phyloP scores from a whole-genome alignment of 352 stramenopile species.

The Globisporangium barbulae region DNA sequence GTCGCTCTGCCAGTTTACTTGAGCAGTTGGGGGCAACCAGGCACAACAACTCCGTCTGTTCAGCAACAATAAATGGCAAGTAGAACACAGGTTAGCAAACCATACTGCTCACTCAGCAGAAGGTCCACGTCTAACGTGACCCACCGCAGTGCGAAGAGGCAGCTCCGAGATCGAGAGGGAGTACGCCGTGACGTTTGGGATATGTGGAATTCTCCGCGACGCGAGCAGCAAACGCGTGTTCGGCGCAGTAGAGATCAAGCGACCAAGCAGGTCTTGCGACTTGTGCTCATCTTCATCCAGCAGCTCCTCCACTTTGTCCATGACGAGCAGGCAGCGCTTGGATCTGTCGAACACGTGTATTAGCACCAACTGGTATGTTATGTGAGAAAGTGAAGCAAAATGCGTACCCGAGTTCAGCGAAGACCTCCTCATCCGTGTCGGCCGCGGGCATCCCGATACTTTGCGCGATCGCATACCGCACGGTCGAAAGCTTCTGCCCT shows the following conservation, averaged over 20 bases:
- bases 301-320: conserved; percentile 81
- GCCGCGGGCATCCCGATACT: conserved; percentile 72
- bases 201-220: conserved; percentile 67
- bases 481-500: conserved; percentile 73
- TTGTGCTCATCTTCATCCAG: conserved; percentile 77
- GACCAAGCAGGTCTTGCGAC: conserved; percentile 59
- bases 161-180: conserved; percentile 75
- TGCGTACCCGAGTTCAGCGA: conserved; percentile 56
- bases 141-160: conserved; percentile 63
- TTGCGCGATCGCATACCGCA: conserved; percentile 79
- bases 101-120: not conserved
- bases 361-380: not conserved
- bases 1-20: conserved; percentile 47
- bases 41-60: conserved; percentile 64
- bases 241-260: conserved; percentile 66
- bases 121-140: not conserved
- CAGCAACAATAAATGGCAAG: conserved; percentile 6
- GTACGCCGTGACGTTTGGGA: conserved; percentile 75
- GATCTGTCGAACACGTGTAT: conserved; percentile 24
- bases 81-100: not conserved
- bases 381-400: not conserved
- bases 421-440: conserved; percentile 75
- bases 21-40: conserved; percentile 64
- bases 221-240: conserved; percentile 68
- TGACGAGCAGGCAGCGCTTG: conserved; percentile 65